Evolutionary conservation across 108 stramenopile species (phyloP).

Genomic region (Skeletonema menzelii): DNA sequence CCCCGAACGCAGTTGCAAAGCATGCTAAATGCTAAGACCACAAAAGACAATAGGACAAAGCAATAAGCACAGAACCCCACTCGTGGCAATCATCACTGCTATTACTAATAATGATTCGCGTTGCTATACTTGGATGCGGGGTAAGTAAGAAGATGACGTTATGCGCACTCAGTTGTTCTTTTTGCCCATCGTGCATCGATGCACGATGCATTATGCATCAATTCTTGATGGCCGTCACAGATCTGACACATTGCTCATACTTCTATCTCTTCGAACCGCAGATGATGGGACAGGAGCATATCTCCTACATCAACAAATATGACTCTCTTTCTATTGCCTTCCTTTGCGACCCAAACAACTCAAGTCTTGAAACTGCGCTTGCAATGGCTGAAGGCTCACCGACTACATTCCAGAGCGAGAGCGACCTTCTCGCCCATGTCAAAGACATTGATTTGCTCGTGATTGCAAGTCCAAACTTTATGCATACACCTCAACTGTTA

Average conservation of each 20-base stretch:
- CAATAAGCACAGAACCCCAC: not conserved
- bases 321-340: constrained; percentile 57
- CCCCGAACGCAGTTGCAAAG: too few species aligned
- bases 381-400: constrained; percentile 19
- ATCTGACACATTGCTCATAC: not conserved
- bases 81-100: not conserved
- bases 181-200: not conserved
- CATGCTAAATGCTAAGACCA: too few species aligned
- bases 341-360: constrained; percentile 75
- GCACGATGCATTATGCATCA: not conserved
- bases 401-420: constrained; percentile 54
- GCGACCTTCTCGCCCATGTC: constrained; percentile 59
- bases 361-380: constrained; percentile 40
- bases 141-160: constrained; percentile 48
- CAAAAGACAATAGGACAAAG: too few species aligned
- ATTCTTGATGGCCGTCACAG: not conserved
- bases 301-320: constrained; percentile 79
- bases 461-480: constrained; percentile 80
- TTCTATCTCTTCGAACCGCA: not conserved
- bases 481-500: constrained; percentile 73
- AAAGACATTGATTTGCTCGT: constrained; percentile 76
- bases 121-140: constrained; percentile 81
- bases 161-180: not conserved
- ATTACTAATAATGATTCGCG: constrained; percentile 40
- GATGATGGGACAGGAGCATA: constrained; percentile 73